Evolutionary conservation across 192 early-diverging fungal genomes (phyloP), one percentile per base, ranked within the genome.

Genomic region (Coemansia sp.): DNA sequence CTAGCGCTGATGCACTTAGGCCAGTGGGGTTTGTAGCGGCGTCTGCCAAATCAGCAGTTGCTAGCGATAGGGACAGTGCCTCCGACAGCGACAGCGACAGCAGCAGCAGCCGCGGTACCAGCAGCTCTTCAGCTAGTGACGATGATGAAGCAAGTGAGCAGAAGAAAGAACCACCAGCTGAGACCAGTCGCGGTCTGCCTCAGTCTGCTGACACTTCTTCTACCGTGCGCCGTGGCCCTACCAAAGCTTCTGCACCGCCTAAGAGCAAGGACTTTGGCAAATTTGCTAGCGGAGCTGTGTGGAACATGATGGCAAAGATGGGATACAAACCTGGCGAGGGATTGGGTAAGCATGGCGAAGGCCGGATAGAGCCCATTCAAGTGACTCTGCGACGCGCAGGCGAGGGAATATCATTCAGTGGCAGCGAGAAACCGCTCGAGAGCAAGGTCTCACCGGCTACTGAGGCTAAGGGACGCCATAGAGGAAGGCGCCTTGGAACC

Each of bases 291-390:
- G 86, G 89, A 58, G 88, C 88, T 5, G 94, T 92, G 49, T 82
- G 90, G 74, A 89, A 89, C 39, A 90, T 96, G 89, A 85, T 99
- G 87, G 80, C 90, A 60, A 94, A 92, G 69, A 95, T 96, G 93
- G 96, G 96, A 38, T 99, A 92, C 88, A 87, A 87, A 70, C 83
- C 81, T 27, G 97, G 97, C 16, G 85, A 93, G 81, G 96, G 96
- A 68, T 81, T 99, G n/a, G 97, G 97, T 1, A 85, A 85, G 52
- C 89, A 91, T 8, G 93, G 95, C 6, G 80, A 84, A 49, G 97
- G 97, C 67, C 96, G 96, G 22, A 86, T 94, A 5, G 92, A 95
- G 57, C 97, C 97, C 6, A 91, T 99, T 34, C 92, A 98, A 55
- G 93, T 93, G 8, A 94, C 93, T 69, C 64, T 91, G 16, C 90